Conservation (phyloP, 345 rosid species). For the Populus simonii region DNA sequence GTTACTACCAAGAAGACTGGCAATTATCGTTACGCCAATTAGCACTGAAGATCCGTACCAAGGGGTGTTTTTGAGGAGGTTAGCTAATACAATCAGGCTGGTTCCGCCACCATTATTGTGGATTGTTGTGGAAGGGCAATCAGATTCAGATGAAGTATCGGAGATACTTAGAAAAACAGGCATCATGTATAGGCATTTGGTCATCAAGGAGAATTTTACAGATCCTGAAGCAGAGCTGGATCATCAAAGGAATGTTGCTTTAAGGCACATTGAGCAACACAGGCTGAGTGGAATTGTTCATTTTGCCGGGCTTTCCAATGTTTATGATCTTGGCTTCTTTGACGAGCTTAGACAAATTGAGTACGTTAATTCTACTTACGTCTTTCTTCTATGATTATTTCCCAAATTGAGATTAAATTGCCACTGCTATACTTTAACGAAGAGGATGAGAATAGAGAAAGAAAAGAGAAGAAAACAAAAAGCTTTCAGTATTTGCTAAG, state of each 20-base stretch:
- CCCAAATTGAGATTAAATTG: neutral
- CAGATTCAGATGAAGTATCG: constrained; percentile 40
- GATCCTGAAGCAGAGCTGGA: constrained; percentile 58
- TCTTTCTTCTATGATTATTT: neutral
- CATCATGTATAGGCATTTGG: constrained; percentile 75
- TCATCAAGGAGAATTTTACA: constrained; percentile 63
- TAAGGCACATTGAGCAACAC: constrained; percentile 75
- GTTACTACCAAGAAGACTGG: constrained; percentile 38
- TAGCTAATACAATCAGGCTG: constrained; percentile 59
- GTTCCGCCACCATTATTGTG: constrained; percentile 73
- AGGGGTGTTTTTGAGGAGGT: constrained; percentile 57
- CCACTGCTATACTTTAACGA: neutral
- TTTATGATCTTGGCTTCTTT: constrained; percentile 84
- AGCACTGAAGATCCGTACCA: constrained; percentile 33
- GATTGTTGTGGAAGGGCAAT: constrained; percentile 66
- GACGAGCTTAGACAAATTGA: constrained; percentile 69
- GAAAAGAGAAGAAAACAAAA: neutral
- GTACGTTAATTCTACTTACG: constrained; percentile 34
- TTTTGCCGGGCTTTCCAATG: constrained; percentile 66
- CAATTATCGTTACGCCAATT: constrained; percentile 65
- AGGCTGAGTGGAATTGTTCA: constrained; percentile 76
- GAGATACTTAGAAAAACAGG: constrained; percentile 66
- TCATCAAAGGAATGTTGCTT: constrained; percentile 73
- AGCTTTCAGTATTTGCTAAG: neutral
- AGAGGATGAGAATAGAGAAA: neutral